These are phyloP conservation scores for Melampsora americana DNA, from an alignment of 1,284 basidiomycete species.

Conservation along the genomic window DNA sequence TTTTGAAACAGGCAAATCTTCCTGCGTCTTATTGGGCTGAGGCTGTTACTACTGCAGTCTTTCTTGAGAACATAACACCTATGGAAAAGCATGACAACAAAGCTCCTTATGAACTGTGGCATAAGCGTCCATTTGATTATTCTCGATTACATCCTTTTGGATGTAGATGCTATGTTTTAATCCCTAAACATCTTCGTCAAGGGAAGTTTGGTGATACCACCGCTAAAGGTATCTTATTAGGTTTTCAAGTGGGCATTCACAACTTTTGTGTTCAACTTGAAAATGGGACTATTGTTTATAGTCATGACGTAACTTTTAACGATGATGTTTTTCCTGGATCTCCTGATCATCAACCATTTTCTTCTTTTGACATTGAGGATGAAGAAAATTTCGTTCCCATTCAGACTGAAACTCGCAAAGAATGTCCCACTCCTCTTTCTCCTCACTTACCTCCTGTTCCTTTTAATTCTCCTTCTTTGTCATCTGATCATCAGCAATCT, in stretches of 20 bases:
- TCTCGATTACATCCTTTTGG: neutral
- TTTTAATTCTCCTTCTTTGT: too few species aligned
- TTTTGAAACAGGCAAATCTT: neutral
- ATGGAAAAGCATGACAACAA: neutral
- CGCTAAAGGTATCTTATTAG: conserved; percentile 56
- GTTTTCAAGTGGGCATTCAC: conserved; percentile 96
- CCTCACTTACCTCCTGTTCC: too few species aligned
- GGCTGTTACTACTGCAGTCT: neutral
- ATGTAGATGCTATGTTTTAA: neutral
- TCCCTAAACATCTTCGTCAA: neutral
- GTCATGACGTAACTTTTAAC: too few species aligned
- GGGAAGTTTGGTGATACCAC: neutral
- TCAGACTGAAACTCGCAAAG: too few species aligned
- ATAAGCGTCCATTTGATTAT: neutral
- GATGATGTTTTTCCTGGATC: too few species aligned
- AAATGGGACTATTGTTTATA: too few species aligned
- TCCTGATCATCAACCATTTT: neutral
- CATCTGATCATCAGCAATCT: too few species aligned
- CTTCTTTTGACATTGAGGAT: too few species aligned
- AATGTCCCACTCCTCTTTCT: too few species aligned
- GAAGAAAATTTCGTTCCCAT: too few species aligned
- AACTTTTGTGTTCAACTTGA: too few species aligned
- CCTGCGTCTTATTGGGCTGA: neutral
- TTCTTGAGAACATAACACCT: conserved; percentile 16
- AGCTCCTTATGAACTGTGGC: neutral